A percentile compares a stretch with the other conserved stretches of the same genome.
Conservation (phyloP, 441 rosid species). For the Populus hybrid region DNA sequence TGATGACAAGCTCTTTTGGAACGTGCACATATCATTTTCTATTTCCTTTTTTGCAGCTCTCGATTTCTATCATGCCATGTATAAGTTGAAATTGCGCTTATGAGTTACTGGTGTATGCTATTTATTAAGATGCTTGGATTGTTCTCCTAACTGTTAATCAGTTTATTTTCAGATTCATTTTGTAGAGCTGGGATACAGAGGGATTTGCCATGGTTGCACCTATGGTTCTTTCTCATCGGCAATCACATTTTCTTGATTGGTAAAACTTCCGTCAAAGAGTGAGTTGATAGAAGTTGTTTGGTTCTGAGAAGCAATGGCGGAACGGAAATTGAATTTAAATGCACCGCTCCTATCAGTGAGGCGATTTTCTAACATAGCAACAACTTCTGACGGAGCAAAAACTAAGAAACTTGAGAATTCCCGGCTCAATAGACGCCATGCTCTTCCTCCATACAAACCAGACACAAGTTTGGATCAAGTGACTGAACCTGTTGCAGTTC, state of each 20-base stretch:
- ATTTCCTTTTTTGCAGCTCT: too few species aligned
- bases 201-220: constrained; percentile 11
- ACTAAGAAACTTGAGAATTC: constrained; percentile 29
- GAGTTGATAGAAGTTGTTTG: constrained; percentile 8
- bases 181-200: constrained; percentile 1
- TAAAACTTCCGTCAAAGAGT: constrained; percentile 14
- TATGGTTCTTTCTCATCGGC: not conserved
- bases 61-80: not conserved
- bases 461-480: constrained; percentile 56
- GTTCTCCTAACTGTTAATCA: not conserved
- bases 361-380: constrained; percentile 34
- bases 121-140: not conserved
- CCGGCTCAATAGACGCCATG: constrained; percentile 22
- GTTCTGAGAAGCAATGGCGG: constrained; percentile 53
- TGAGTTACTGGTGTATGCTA: not conserved
- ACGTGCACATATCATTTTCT: not conserved
- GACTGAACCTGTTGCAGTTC: constrained; percentile 79
- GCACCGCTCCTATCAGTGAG: constrained; percentile 82
- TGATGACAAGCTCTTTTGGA: constrained; percentile 1
- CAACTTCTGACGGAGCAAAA: constrained; percentile 27
- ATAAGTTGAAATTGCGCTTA: not conserved
- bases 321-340: constrained; percentile 63
- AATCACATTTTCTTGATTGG: not conserved
- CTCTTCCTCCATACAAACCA: constrained; percentile 24
- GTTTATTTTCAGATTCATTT: constrained; percentile 2